Base-by-base conservation (phyloP, 148 eudicot genomes). In the Nepenthes mirabilis region DNA sequence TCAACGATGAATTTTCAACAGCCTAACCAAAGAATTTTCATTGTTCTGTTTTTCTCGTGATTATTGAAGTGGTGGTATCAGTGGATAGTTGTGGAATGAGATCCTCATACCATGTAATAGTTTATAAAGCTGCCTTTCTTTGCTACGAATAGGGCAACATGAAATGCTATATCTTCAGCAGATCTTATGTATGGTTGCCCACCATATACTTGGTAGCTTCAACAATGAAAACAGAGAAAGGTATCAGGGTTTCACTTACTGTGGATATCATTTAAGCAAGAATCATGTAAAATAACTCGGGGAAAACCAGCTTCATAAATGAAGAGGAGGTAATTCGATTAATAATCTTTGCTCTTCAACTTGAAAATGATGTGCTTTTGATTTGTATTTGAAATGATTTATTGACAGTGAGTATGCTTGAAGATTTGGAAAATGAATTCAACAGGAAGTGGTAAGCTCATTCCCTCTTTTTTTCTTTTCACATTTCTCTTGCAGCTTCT, bases 131-230 rank as follows among this genome's bases (percentile, higher is more conserved):
- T 70, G 63, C 82, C 85, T 57, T 61, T 81, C 9, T 75, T 75
- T 2, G 79, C 85, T 47, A 81, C 56, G 64, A 81, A 81, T 34
- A 81, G 80, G 35, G 85, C 65, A 5, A 71, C 76, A 40, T 81
- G 79, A 74, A 81, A 81, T 48, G 82, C 85, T 60, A 81, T 77
- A 33, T 81, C 80, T 62, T 81, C 64, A 34, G 85, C 77, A 45
- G 79, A 72, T 54, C 85, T 66, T 57, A 81, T 47, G 57, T 69
- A 77, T 33, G 85, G 82, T 36, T 66, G 52, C 50, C 73, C 79
- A 64, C 85, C 85, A 65, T 51, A 81, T 40, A 75, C 75, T 63
- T 81, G 75, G 62, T 65, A 75, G 72, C 85, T 81, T 61, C 62
- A 37, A 5, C 8, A 54, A 61, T 23, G 34, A 23, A 11, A 33